Percentiles rank a stretch among this genome's conserved stretches.
phyloP scores from a whole-genome alignment of 257 asterid species.

The Oldenlandia corymbosa region DNA sequence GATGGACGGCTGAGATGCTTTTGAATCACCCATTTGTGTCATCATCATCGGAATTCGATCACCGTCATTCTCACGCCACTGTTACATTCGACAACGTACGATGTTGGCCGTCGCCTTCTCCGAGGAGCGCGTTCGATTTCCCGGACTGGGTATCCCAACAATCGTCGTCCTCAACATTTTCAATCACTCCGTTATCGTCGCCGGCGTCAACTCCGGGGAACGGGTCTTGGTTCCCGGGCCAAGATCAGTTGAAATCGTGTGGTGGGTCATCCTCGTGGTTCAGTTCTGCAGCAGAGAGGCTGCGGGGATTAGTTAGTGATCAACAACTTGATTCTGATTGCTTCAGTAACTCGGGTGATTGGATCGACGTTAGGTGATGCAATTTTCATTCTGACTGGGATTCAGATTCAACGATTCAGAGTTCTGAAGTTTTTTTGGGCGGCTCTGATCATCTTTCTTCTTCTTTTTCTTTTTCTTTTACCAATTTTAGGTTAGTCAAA shows the following conservation, averaged over 20 bases:
- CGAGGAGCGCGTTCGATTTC: constrained; percentile 69
- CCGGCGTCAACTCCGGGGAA: constrained; percentile 17
- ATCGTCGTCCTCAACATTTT: constrained; percentile 24
- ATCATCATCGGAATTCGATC: constrained; percentile 19
- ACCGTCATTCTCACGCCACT: not conserved
- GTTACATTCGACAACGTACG: constrained; percentile 10
- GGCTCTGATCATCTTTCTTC: not conserved
- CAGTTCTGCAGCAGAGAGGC: constrained; percentile 36
- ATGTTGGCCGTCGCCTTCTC: constrained; percentile 32
- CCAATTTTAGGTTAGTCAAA: not conserved
- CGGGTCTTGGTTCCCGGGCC: constrained; percentile 13
- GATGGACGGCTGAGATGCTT: constrained; percentile 99
- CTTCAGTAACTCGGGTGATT: constrained; percentile 50
- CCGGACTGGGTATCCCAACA: constrained; percentile 51
- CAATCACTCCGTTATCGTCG: constrained; percentile 43
- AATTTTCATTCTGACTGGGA: not conserved
- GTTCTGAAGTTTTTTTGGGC: constrained; percentile 12
- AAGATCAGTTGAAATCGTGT: not conserved
- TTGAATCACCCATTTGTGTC: constrained; percentile 57
- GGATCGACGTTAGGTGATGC: constrained; percentile 66
- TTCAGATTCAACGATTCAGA: constrained; percentile 21
- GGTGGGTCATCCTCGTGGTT: constrained; percentile 20
- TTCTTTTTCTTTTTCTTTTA: not conserved
- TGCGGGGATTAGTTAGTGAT: constrained; percentile 26
- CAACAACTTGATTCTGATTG: constrained; percentile 29